A percentile compares a stretch with the other conserved stretches of the same genome.
phyloP scores from a whole-genome alignment of 177 flowering plant species.

The Vitis hybrid region DNA sequence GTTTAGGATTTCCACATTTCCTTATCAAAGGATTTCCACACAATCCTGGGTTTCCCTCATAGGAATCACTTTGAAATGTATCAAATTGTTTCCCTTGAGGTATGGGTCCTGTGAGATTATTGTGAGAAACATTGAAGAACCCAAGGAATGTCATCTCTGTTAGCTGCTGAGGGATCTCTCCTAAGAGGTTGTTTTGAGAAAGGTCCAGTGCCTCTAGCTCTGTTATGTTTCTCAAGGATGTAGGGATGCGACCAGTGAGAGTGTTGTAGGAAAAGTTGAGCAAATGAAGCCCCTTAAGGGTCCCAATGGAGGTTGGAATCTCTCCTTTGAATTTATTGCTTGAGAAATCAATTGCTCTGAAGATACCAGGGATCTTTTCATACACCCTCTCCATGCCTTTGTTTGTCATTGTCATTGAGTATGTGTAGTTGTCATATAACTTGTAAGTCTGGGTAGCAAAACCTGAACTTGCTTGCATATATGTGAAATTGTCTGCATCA shows the following conservation, averaged over 20 bases:
- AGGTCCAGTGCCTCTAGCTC: conserved; percentile 10
- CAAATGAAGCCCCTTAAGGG: neutral
- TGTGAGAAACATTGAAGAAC: conserved; percentile 4
- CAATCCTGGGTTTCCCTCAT: conserved; percentile 5
- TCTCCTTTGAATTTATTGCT: conserved; percentile 7
- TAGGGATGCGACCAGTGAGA: conserved; percentile 9
- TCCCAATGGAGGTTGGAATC: neutral
- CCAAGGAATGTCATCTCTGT: conserved; percentile 3
- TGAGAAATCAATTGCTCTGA: conserved; percentile 5
- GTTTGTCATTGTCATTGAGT: neutral
- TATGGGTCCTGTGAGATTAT: conserved; percentile 1
- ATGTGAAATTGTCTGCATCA: neutral
- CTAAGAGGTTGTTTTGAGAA: conserved; percentile 1
- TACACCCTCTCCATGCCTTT: conserved; percentile 2
- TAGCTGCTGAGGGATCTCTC: conserved; percentile 3
- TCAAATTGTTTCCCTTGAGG: conserved; percentile 4
- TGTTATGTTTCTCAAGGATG: neutral
- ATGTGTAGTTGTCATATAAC: neutral
- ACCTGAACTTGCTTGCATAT: too few relatives aligned
- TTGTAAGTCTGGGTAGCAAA: neutral
- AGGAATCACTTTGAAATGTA: neutral
- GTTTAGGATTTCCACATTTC: conserved; percentile 2
- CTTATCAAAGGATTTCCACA: conserved; percentile 8
- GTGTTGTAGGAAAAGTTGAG: conserved; percentile 7
- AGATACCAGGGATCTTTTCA: neutral